Evolutionary conservation across 345 rosid genomes (phyloP), one percentile per base, ranked within the genome.

Genomic region (Aurinia saxatilis): DNA sequence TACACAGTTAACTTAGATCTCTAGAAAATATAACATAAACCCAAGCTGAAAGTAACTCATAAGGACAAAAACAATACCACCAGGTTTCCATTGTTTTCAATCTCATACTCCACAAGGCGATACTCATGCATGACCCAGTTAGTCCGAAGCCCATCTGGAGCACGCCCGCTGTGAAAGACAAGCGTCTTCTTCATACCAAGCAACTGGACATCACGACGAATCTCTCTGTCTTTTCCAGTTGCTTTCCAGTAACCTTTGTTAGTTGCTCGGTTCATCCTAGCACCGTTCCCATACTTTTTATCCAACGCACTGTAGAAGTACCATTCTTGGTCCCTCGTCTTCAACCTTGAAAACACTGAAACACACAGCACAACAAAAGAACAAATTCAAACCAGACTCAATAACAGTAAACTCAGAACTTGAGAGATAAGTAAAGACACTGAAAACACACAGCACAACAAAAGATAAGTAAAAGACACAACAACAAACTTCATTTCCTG

Each of bases 111-210:
- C 63, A 74, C 81, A 42, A 92, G 89, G 14, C 96, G 84, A 67
- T 92, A 92, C 67, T 92, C 98, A 3, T 92, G 98, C 95, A 92
- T 92, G 25, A 92, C 98, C 98, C 98, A 92, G 70, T 92, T 80
- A 37, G 98, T 88, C 42, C 95, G 73, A 54, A 77, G 78, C 60
- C 98, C 98, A 16, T 79, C 89, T 0, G 96, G 96, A 1, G 98
- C 96, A 60, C 92, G 86, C 3, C 96, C 96, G 2, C 76, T 70
- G 60, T 91, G 95, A 62, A 86, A 91, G 15, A 91, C 96, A 25
- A 91, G 86, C 0, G 95, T 86, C 80, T 88, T 91, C 76, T 91
- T 91, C 90, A 86, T 84, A 47, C 92, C 98, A 10, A 84, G 73
- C 18, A 75, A 57, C 34, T 73, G 79, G 0, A 46, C 23, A 4